Conservation (phyloP, 1,139 yeast genomes). For the Yamadazyma sp. region DNA sequence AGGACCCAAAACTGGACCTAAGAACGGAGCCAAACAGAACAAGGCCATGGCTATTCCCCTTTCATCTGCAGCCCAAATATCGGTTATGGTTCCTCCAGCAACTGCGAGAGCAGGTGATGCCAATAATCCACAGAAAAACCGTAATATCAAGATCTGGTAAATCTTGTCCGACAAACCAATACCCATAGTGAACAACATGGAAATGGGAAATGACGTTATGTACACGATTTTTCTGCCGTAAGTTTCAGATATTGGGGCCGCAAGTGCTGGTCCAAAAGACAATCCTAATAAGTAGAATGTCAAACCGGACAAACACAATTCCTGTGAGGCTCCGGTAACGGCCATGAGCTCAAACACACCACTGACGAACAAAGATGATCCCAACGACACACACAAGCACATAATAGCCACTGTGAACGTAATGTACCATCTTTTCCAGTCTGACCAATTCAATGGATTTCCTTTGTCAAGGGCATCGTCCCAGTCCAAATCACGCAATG, state of each 20-base stretch:
- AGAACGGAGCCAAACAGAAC: conserved; percentile 68
- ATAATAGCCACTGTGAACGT: conserved; percentile 62
- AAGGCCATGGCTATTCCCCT: conserved; percentile 69
- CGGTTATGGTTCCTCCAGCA: conserved; percentile 85
- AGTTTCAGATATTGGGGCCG: conserved; percentile 79
- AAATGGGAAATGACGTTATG: conserved; percentile 56
- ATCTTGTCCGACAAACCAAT: conserved; percentile 65
- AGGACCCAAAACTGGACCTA: conserved; percentile 85
- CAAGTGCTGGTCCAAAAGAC: conserved; percentile 68
- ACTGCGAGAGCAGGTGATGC: conserved; percentile 85
- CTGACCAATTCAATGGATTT: conserved; percentile 68
- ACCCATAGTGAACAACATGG: conserved; percentile 77
- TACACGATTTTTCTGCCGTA: conserved; percentile 70
- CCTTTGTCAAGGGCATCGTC: conserved; percentile 59
- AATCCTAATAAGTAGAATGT: conserved; percentile 71
- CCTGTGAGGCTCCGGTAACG: conserved; percentile 52
- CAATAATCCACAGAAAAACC: conserved; percentile 78
- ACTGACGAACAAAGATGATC: conserved; percentile 66
- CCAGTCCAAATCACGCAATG: conserved; percentile 49
- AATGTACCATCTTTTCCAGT: conserved; percentile 59
- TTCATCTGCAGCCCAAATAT: conserved; percentile 57
- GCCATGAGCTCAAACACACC: conserved; percentile 55
- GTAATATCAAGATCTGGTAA: conserved; percentile 57
- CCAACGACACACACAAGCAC: conserved; percentile 69
- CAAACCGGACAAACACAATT: conserved; percentile 63